Base-by-base conservation (phyloP, 1,284 basidiomycete genomes). In the Heterobasidion irregulare region DNA sequence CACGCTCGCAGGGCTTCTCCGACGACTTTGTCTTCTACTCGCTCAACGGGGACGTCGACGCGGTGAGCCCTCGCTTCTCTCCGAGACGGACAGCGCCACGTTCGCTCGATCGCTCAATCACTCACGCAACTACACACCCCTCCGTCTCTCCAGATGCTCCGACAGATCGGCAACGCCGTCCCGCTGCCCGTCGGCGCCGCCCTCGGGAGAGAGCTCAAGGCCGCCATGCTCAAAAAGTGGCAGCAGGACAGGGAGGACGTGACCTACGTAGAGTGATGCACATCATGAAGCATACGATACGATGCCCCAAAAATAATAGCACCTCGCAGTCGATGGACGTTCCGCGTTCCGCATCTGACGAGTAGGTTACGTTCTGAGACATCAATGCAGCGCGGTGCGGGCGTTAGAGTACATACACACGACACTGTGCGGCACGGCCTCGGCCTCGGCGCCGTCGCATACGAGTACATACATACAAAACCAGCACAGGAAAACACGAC, bases 121-220 rank as follows among this genome's bases (percentile, higher is more conserved):
- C 5, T 3, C 26, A 10, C 46, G 18, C 46, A 47, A 16, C 12
- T 3, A 32, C 12, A 6, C 46, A 47, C 46, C 26, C n/a, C 18
- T 16, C 12, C n/a, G 12, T 3, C 15, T 36, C 2, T 13, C 4
- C 59, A 88, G 85, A 84, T 89, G 73, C 86, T 87, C 59, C 74
- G 83, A 38, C 84, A 87, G 60, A 89, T 90, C 58, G 87, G 87
- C 15, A 90, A 90, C 60, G 85, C 86, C 0, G 84, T 89, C 1
- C 80, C 87, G 1, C 78, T 81, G 72, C 84, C 73, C 4, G 68
- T 90, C 12, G 76, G 76, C 10, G 66, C 67, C 33, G 88, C 87
- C 0, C 69, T 90, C 6, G 87, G 84, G 32, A 72, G 78, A 18
- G 78, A 86, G 62, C 71, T 90, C 38, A 68, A 75, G 15, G 67